These are phyloP conservation scores for Fraxinus latifolia DNA, from an alignment of 305 asterid species.

Conservation along the genomic window DNA sequence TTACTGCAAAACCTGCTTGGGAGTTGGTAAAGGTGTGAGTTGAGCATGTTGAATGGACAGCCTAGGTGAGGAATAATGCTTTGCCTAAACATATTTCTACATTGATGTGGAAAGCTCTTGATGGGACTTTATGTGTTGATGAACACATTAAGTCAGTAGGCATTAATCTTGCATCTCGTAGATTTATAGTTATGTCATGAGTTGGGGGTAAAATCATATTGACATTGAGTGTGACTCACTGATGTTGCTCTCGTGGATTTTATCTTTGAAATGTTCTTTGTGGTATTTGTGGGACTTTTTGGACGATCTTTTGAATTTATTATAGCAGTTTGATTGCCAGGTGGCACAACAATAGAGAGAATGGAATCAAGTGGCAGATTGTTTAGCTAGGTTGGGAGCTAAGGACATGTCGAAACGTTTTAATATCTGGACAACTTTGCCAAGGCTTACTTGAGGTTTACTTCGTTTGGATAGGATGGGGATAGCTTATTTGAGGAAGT, in stretches of 20 bases:
- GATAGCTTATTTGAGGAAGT: not conserved
- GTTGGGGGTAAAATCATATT: not conserved
- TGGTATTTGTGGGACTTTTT: not conserved
- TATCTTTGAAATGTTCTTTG: no score
- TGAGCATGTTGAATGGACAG: not conserved
- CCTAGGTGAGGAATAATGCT: not conserved
- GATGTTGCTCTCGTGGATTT: not conserved
- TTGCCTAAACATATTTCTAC: not conserved
- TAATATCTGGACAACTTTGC: not conserved
- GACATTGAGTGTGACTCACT: not conserved
- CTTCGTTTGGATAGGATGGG: not conserved
- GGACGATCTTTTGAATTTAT: not conserved
- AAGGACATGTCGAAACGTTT: not conserved
- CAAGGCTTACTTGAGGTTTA: not conserved
- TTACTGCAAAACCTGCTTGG: not conserved
- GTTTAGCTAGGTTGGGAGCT: not conserved
- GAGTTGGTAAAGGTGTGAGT: not conserved
- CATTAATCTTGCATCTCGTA: not conserved
- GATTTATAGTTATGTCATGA: not conserved
- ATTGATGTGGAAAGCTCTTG: not conserved
- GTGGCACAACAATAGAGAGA: not conserved
- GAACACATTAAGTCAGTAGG: not conserved
- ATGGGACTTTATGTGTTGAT: not conserved
- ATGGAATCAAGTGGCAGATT: not conserved
- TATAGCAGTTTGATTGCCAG: no score